Evolutionary conservation across 768 basidiomycete species (phyloP).

Genomic region (Coprinopsis sp.): DNA sequence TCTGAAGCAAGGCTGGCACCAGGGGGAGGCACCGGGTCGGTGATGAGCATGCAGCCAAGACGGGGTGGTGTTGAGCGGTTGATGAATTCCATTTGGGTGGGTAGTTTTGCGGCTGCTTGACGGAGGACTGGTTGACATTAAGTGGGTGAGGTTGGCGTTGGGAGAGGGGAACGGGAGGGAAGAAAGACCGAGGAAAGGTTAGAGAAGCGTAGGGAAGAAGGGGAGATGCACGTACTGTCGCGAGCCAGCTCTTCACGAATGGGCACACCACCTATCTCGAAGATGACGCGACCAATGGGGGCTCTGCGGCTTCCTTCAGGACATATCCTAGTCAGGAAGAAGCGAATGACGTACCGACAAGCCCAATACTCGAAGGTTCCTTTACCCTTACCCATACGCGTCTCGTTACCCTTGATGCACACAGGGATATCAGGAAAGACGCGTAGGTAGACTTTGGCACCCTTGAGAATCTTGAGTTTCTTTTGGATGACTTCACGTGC

Average conservation of each 20-base stretch:
- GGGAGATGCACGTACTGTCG: slow-evolving; percentile 81
- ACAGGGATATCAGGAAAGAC: slow-evolving; percentile 98
- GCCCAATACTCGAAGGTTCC: slow-evolving; percentile 98
- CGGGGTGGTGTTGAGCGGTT: too few species aligned
- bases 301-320: slow-evolving; percentile 53
- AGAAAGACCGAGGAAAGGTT: too few species aligned
- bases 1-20: too few species aligned
- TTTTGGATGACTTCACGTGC: slow-evolving; percentile 86
- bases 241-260: slow-evolving; percentile 90
- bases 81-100: slow-evolving; percentile 86
- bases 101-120: slow-evolving; percentile 83
- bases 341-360: slow-evolving; percentile 56
- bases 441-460: slow-evolving; percentile 78
- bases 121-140: slow-evolving; percentile 85
- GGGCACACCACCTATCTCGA: slow-evolving; percentile 88
- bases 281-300: slow-evolving; percentile 82
- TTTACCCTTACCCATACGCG: slow-evolving; percentile 99
- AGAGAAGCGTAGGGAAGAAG: too few species aligned
- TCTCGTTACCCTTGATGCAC: slow-evolving; percentile 98
- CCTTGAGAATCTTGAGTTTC: slow-evolving; percentile 87
- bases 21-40: too few species aligned
- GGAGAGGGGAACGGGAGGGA: not conserved
- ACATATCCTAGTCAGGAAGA: not conserved
- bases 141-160: slow-evolving; percentile 2
- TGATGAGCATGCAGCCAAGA: too few species aligned